phyloP scores from a whole-genome alignment of 2,329 filamentous ascomycete species.

The Leptosphaerulina australis region DNA sequence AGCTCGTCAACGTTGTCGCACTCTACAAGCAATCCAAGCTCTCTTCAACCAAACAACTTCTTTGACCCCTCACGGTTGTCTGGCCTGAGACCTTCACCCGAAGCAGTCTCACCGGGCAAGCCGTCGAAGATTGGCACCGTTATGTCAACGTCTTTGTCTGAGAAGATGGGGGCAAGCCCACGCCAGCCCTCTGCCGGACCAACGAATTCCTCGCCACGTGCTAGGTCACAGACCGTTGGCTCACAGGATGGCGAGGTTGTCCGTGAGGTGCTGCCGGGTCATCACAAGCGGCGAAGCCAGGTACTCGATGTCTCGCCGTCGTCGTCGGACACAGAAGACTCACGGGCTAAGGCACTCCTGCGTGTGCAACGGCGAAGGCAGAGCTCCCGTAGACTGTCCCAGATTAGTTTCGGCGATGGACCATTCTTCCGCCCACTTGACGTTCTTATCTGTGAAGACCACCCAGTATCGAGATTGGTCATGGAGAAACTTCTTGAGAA shows the following conservation, averaged over 20 bases:
- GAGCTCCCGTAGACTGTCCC: conserved; percentile 90
- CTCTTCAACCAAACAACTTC: conserved; percentile 72
- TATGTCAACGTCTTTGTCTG: conserved; percentile 55
- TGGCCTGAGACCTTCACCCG: conserved; percentile 58
- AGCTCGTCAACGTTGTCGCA: conserved; percentile 85
- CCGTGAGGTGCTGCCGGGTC: conserved; percentile 66
- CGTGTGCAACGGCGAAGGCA: conserved; percentile 94
- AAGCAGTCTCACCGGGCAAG: conserved; percentile 62
- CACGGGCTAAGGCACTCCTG: conserved; percentile 85
- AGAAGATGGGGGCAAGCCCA: conserved; percentile 44
- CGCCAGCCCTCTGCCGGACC: conserved; percentile 39
- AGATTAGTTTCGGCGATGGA: conserved; percentile 82
- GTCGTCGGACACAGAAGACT: conserved; percentile 95
- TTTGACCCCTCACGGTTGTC: conserved; percentile 72
- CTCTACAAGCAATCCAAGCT: conserved; percentile 65
- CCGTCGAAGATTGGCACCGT: conserved; percentile 50
- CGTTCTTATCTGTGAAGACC: conserved; percentile 95
- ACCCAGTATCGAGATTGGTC: conserved; percentile 95
- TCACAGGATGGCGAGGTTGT: conserved; percentile 89
- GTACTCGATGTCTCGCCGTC: conserved; percentile 96
- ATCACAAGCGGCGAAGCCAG: conserved; percentile 90
- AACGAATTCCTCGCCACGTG: conserved; percentile 61
- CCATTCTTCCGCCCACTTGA: conserved; percentile 90
- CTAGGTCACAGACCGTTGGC: conserved; percentile 88
- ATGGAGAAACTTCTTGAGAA: conserved; percentile 99